Evolutionary conservation across 148 eudicot species (phyloP), one percentile per base, ranked within the genome.

Genomic region (Rhododendron simsii): DNA sequence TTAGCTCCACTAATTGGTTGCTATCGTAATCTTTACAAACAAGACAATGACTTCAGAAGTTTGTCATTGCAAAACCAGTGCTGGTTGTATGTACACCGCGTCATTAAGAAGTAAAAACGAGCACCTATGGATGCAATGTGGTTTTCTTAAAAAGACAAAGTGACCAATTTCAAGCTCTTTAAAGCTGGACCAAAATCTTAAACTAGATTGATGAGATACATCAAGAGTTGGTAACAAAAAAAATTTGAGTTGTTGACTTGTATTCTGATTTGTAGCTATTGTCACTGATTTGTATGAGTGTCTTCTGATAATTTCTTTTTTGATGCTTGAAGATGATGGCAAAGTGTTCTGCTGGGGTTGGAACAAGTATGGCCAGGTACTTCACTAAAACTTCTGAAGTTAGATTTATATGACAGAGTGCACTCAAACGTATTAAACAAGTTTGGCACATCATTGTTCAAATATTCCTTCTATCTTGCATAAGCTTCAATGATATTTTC

Each of bases 331-430:
- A 96, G 99, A 92, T 48, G 93, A 92, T 75, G 98, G 95, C 1
- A 92, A 94, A 88, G 92, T 92, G 45, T 97, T 94, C 89, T 91
- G 96, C 89, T 97, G 99, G 99, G 99, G 99, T n/a, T 97, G 99
- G 99, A 97, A 97, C 94, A 97, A 97, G 88, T 97, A 97, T 89
- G 99, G 99, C 37, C 99, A 97, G 99, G 99, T 96, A 91, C 26
- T 81, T 33, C 82, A 16, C 51, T 28, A 10, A 15, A 48, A 47
- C 84, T 39, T 55, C 37, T 47, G 35, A 55, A 57, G 37, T 85
- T 76, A 57, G 37, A 79, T 10, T 4, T 10, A 16, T 28, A 57
- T 16, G 41, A 28, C 5, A 16, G 30, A 5, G 4, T 53, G n/a
- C 65, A 51, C n/a, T 53, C 18, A 53, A 16, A 28, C 4, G 41